phyloP scores from a whole-genome alignment of 2,329 filamentous ascomycete species.

The Tricladium varicosporioides region DNA sequence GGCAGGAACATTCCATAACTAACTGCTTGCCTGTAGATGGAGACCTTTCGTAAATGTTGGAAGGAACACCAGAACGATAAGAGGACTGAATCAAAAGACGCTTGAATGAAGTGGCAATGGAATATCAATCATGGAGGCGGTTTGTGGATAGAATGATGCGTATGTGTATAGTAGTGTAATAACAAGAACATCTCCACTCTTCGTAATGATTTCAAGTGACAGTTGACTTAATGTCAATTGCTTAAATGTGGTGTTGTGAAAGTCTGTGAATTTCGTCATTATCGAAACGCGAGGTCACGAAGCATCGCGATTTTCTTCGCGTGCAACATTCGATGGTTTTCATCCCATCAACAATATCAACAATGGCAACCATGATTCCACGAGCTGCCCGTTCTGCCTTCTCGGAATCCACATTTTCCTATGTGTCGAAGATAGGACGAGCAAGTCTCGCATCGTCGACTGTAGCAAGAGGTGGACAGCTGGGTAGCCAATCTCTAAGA shows the following conservation, averaged over 20 bases:
- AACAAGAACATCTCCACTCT: background rate
- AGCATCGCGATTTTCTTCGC: constrained; percentile 18
- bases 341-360: constrained; percentile 15
- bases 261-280: background rate
- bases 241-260: constrained; percentile 3
- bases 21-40: constrained; percentile 63
- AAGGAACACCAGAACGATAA: constrained; percentile 83
- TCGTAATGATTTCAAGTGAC: constrained; percentile 8
- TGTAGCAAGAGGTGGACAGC: background rate
- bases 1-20: constrained; percentile 7
- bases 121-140: background rate
- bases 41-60: constrained; percentile 87
- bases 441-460: background rate
- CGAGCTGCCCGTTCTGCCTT: constrained; percentile 25
- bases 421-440: constrained; percentile 4
- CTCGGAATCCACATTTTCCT: constrained; percentile 13
- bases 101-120: constrained; percentile 33
- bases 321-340: constrained; percentile 2
- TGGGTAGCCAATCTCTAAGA: constrained; percentile 8
- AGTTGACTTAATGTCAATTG: background rate
- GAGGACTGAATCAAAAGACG: constrained; percentile 75
- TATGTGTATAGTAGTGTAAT: background rate
- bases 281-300: constrained; percentile 13
- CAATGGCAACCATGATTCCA: constrained; percentile 22
- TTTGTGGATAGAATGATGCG: background rate